These are phyloP conservation scores for Fraxinus americana DNA, from an alignment of 257 asterid species.

Conservation along the genomic window DNA sequence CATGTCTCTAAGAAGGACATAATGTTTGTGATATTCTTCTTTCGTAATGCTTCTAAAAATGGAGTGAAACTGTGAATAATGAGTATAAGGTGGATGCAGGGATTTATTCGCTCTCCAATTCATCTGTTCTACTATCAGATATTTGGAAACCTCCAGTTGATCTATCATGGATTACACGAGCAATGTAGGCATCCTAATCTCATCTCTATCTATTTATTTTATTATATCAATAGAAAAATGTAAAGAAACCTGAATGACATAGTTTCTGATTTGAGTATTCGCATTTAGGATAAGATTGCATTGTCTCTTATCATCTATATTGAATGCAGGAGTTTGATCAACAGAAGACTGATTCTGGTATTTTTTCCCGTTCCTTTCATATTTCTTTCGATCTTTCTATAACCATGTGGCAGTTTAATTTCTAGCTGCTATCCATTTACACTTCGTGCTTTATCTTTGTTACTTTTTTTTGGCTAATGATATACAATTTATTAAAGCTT, in stretches of 20 bases:
- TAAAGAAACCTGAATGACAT: neutral
- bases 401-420: neutral
- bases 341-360: constrained; percentile 72
- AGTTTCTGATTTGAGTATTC: neutral
- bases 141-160: constrained; percentile 29
- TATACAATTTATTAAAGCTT: neutral
- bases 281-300: constrained; percentile 6
- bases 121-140: constrained; percentile 25
- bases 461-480: neutral
- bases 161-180: constrained; percentile 48
- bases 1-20: neutral
- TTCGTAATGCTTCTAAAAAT: constrained; percentile 13
- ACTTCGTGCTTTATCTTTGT: neutral
- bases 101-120: constrained; percentile 3
- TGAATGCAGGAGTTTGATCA: constrained; percentile 53
- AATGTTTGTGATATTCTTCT: neutral
- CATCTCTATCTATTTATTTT: constrained; percentile 3
- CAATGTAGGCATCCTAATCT: constrained; percentile 41
- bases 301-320: constrained; percentile 21
- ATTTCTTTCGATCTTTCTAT: constrained; percentile 7
- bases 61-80: constrained; percentile 12
- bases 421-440: neutral
- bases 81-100: constrained; percentile 41
- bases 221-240: neutral
- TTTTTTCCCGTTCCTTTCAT: constrained; percentile 10